phyloP scores from a whole-genome alignment of 2,329 filamentous ascomycete genomes.

The Conoideocrella luteorostrata region DNA sequence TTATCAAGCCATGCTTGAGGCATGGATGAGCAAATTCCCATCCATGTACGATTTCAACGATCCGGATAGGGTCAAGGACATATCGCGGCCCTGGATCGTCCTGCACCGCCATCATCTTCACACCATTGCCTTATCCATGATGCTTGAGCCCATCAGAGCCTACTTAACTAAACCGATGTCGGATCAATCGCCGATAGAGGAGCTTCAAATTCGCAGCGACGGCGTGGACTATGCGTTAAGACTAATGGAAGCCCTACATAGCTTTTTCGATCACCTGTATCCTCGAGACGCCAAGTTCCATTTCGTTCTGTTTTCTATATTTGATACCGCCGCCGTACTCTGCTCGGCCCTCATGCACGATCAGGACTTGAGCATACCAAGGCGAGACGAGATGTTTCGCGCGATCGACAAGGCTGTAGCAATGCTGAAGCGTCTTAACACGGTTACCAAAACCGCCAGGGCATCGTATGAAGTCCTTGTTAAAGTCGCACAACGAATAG shows the following conservation, averaged over 20 bases:
- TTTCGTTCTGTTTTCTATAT: slow-evolving; percentile 42
- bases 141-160: slow-evolving; percentile 38
- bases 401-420: slow-evolving; percentile 30
- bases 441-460: slow-evolving; percentile 24
- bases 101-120: slow-evolving; percentile 41
- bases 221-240: slow-evolving; percentile 39
- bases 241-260: slow-evolving; percentile 32
- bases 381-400: slow-evolving; percentile 32
- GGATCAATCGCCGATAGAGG: slow-evolving; percentile 19
- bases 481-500: slow-evolving; percentile 20
- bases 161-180: slow-evolving; percentile 34
- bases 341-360: slow-evolving; percentile 48
- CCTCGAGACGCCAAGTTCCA: slow-evolving; percentile 43
- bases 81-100: slow-evolving; percentile 33
- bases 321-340: slow-evolving; percentile 43
- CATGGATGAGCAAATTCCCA: slow-evolving; percentile 38
- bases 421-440: slow-evolving; percentile 26
- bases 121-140: slow-evolving; percentile 36
- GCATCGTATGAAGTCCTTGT: slow-evolving; percentile 26
- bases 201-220: slow-evolving; percentile 31
- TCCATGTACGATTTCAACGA: slow-evolving; percentile 30
- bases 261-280: slow-evolving; percentile 37
- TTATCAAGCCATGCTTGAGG: slow-evolving; percentile 29
- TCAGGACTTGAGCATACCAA: slow-evolving; percentile 30
- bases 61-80: slow-evolving; percentile 36